phyloP scores from a whole-genome alignment of 345 rosid genomes.

The Eucalyptus cloeziana region DNA sequence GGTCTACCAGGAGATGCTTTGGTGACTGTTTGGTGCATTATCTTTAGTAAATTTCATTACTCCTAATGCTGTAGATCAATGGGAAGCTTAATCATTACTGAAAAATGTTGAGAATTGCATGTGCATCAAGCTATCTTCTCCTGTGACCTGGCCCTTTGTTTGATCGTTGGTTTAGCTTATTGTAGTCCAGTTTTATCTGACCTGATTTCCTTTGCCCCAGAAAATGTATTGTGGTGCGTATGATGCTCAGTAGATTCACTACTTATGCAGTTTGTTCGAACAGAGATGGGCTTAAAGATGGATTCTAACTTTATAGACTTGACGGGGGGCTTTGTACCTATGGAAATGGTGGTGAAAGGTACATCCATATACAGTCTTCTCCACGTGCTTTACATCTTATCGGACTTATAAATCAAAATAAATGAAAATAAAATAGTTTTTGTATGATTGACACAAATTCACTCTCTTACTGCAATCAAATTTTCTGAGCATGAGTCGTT shows the following conservation, averaged over 20 bases:
- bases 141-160: not conserved
- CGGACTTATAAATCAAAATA: not conserved
- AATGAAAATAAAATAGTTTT: not conserved
- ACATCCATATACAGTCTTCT: not conserved
- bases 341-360: constrained; percentile 81
- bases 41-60: not conserved
- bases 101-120: not conserved
- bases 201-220: not conserved
- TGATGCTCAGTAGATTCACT: not conserved
- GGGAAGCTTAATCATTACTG: not conserved
- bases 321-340: constrained; percentile 70
- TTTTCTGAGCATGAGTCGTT: not conserved
- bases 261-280: constrained; percentile 63
- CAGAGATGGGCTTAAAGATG: constrained; percentile 35
- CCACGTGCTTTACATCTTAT: not conserved
- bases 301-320: constrained; percentile 9
- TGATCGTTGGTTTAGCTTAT: not conserved
- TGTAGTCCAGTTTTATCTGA: not conserved
- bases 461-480: not conserved
- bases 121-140: not conserved
- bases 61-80: not conserved
- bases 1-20: not conserved
- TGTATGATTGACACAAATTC: not conserved
- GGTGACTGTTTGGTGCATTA: not conserved
- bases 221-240: not conserved